phyloP scores from a whole-genome alignment of 129 eudicot genomes.

The Scalesia atractyloides region DNA sequence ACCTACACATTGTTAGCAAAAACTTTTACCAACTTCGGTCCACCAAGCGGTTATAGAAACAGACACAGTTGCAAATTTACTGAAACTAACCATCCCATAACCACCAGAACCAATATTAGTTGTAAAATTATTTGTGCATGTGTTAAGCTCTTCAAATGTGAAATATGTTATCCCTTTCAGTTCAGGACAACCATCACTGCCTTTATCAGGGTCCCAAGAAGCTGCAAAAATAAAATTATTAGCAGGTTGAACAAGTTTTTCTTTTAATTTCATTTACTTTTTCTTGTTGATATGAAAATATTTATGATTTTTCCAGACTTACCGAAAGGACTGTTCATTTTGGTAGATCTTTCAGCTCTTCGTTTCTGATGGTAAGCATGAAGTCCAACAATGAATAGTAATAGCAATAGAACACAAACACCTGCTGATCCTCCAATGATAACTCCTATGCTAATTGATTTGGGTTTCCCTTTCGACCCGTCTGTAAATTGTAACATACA shows the following conservation, averaged over 20 bases:
- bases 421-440: constrained; percentile 70
- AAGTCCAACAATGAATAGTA: constrained; percentile 61
- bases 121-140: constrained; percentile 65
- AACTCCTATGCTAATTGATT: constrained; percentile 49
- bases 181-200: constrained; percentile 62
- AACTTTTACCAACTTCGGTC: constrained; percentile 9
- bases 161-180: constrained; percentile 70
- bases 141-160: constrained; percentile 70
- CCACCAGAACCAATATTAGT: constrained; percentile 94
- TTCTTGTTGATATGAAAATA: no score
- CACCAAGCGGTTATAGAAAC: neutral
- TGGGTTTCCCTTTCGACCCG: constrained; percentile 21
- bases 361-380: constrained; percentile 68
- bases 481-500: constrained; percentile 30
- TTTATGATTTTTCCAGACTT: neutral
- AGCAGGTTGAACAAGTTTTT: neutral
- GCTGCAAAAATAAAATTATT: constrained; percentile 37
- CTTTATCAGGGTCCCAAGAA: constrained; percentile 63
- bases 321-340: constrained; percentile 69
- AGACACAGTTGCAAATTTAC: neutral
- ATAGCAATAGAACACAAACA: constrained; percentile 56
- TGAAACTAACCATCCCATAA: constrained; percentile 76
- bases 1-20: constrained; percentile 50
- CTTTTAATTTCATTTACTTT: neutral
- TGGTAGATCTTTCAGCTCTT: constrained; percentile 66